Evolutionary conservation across 495 filamentous ascomycete genomes (phyloP).

Genomic region (Aspergillus leporis): DNA sequence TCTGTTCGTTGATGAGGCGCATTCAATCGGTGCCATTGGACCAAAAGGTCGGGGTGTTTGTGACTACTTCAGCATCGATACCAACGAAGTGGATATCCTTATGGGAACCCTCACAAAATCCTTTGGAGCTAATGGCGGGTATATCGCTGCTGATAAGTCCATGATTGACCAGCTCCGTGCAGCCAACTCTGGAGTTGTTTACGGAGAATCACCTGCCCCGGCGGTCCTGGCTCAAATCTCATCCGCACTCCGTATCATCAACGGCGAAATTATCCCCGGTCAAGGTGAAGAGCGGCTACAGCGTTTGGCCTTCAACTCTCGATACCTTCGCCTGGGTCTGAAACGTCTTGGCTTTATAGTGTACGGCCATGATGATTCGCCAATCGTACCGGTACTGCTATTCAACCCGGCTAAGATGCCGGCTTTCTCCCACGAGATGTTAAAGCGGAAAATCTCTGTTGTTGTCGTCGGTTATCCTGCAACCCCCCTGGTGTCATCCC

Average conservation of each 20-base stretch:
- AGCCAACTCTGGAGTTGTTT: slow-evolving; percentile 83
- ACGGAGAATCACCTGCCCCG: slow-evolving; percentile 85
- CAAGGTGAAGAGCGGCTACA: slow-evolving; percentile 96
- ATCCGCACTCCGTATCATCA: slow-evolving; percentile 80
- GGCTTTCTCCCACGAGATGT: slow-evolving; percentile 97
- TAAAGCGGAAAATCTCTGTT: slow-evolving; percentile 95
- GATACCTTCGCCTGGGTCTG: slow-evolving; percentile 92
- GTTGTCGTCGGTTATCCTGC: slow-evolving; percentile 97
- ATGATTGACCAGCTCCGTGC: slow-evolving; percentile 89
- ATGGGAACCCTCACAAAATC: slow-evolving; percentile 99
- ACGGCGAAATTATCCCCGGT: slow-evolving; percentile 80
- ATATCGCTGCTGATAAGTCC: slow-evolving; percentile 84
- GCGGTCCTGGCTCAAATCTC: slow-evolving; percentile 87
- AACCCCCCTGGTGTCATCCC: slow-evolving; percentile 92
- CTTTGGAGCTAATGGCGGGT: slow-evolving; percentile 97
- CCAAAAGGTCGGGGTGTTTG: slow-evolving; percentile 88
- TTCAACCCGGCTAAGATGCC: slow-evolving; percentile 98
- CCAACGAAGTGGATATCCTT: slow-evolving; percentile 85
- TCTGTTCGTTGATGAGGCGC: slow-evolving; percentile 94
- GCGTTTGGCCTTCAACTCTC: slow-evolving; percentile 96
- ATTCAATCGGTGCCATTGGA: slow-evolving; percentile 92
- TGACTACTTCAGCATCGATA: slow-evolving; percentile 92
- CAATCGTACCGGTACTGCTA: slow-evolving; percentile 89
- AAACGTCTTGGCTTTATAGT: slow-evolving; percentile 97
- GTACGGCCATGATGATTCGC: slow-evolving; percentile 95